These are phyloP conservation scores for Boletus rufocinnamomeus DNA, from an alignment of 768 basidiomycete genomes.

Conservation along the genomic window DNA sequence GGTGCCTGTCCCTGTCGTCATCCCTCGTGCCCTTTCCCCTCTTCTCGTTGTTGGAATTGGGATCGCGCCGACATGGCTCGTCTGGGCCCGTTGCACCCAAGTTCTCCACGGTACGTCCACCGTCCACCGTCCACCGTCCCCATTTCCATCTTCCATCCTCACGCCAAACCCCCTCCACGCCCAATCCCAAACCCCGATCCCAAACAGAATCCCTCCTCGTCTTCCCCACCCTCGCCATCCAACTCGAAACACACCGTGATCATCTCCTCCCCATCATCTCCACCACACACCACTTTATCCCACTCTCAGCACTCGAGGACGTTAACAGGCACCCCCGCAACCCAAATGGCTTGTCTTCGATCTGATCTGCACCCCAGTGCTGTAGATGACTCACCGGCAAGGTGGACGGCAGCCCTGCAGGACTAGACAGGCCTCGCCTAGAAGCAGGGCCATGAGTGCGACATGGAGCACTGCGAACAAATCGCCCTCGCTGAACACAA, in stretches of 20 bases:
- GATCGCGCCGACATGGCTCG: conserved; percentile 22
- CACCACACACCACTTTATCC: conserved; percentile 57
- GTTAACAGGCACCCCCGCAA: too few relatives aligned
- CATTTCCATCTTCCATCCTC: not conserved
- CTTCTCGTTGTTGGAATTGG: conserved; percentile 1
- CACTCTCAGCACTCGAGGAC: conserved; percentile 53
- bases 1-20: not conserved
- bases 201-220: conserved; percentile 73
- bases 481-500: too few relatives aligned
- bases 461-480: too few relatives aligned
- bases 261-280: conserved; percentile 35
- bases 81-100: conserved; percentile 43
- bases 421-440: too few relatives aligned
- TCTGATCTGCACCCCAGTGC: too few relatives aligned
- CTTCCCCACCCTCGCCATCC: conserved; percentile 67
- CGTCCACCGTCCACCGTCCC: too few relatives aligned
- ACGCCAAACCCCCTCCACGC: rapidly evolving
- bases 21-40: not conserved
- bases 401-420: too few relatives aligned
- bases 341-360: too few relatives aligned
- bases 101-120: conserved; percentile 50
- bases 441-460: too few relatives aligned
- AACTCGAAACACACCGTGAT: conserved; percentile 71
- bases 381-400: too few relatives aligned
- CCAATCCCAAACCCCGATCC: too few relatives aligned